Conservation (phyloP, 805 yeast species). For the Kodamaea leandrae region DNA sequence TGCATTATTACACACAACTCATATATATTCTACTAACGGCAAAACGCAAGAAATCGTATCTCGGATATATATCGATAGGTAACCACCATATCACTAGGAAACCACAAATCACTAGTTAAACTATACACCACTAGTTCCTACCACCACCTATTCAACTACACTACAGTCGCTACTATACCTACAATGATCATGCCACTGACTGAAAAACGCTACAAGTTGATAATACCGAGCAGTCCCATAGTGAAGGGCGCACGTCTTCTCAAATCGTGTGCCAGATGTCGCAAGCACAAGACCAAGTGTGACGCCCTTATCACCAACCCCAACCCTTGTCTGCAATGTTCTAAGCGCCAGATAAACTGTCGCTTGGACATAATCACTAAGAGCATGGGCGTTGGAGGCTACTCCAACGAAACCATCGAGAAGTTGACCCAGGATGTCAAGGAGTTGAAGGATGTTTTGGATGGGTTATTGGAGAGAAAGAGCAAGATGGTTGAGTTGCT, state of each 20-base stretch:
- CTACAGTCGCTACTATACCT: background rate
- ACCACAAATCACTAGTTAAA: no score
- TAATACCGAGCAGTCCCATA: slow-evolving; percentile 10
- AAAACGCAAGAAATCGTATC: no score
- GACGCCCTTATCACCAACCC: slow-evolving; percentile 54
- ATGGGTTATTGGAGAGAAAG: slow-evolving; percentile 23
- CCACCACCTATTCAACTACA: background rate
- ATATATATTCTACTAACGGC: background rate
- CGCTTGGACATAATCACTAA: slow-evolving; percentile 48
- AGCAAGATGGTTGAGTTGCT: slow-evolving; percentile 16
- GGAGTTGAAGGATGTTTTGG: slow-evolving; percentile 22
- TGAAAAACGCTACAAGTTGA: slow-evolving; percentile 13
- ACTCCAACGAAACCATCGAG: slow-evolving; percentile 30
- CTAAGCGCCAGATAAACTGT: slow-evolving; percentile 50
- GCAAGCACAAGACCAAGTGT: slow-evolving; percentile 66
- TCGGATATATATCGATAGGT: no score
- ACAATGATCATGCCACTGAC: slow-evolving; percentile 15
- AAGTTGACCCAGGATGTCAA: slow-evolving; percentile 26
- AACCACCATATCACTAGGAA: no score
- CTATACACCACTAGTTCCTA: background rate
- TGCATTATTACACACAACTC: background rate
- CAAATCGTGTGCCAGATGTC: slow-evolving; percentile 62
- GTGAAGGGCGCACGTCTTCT: slow-evolving; percentile 14
- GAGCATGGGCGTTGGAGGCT: background rate
- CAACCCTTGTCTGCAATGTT: slow-evolving; percentile 55